These are phyloP conservation scores for Penicillium chermesinum DNA, from an alignment of 495 filamentous ascomycete genomes.

Conservation along the genomic window DNA sequence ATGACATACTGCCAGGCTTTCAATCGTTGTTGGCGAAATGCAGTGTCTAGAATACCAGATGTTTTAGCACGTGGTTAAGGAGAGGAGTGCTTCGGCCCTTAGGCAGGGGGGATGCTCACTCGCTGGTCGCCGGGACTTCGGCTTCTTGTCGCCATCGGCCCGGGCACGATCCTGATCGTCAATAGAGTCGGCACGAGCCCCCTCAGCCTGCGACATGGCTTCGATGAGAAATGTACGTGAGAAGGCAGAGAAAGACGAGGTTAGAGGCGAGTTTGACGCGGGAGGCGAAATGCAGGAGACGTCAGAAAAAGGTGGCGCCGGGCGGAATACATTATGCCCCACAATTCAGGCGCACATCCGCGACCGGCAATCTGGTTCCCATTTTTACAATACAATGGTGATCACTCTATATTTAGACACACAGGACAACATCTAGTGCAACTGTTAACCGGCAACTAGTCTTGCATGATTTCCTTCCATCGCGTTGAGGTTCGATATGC, in stretches of 20 bases:
- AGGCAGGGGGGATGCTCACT: slow-evolving; percentile 48
- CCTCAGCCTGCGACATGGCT: slow-evolving; percentile 47
- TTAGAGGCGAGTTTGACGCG: slow-evolving; percentile 3
- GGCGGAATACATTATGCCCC: slow-evolving; percentile 16
- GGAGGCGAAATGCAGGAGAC: slow-evolving; percentile 14
- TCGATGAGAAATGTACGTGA: slow-evolving; percentile 8
- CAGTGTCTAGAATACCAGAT: slow-evolving; percentile 59
- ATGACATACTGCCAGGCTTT: slow-evolving; percentile 86
- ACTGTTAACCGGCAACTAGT: too few species aligned
- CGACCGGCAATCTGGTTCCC: too few species aligned
- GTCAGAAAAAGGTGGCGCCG: slow-evolving; percentile 31
- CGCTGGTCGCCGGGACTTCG: slow-evolving; percentile 78
- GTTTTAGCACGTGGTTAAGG: background rate
- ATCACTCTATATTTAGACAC: too few species aligned
- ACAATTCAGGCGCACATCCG: slow-evolving; percentile 4
- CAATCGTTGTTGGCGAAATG: slow-evolving; percentile 84
- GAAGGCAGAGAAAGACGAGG: background rate
- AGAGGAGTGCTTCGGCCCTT: background rate
- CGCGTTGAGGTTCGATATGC: too few species aligned
- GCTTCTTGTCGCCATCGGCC: slow-evolving; percentile 61
- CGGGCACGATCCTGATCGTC: slow-evolving; percentile 43
- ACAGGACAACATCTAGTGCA: too few species aligned
- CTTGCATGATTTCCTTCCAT: too few species aligned
- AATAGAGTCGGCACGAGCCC: slow-evolving; percentile 41
- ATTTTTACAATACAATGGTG: too few species aligned